These are phyloP conservation scores for Globisporangium megalacanthum DNA, from an alignment of 352 stramenopile species.

Conservation along the genomic window DNA sequence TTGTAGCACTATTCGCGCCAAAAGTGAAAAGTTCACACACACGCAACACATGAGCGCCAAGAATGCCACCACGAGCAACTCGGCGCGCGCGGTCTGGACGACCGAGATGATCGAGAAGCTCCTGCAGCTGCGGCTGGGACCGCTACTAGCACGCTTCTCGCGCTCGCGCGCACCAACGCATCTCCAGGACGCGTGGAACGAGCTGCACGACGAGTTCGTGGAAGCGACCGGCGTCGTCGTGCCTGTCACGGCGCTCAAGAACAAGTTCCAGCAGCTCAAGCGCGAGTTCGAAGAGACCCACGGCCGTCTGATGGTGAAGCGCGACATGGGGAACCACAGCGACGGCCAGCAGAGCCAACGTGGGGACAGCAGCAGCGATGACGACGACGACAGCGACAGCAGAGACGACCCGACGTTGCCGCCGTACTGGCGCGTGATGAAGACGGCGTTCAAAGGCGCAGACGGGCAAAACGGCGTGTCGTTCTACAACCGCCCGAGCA, in stretches of 20 bases:
- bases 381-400: background rate
- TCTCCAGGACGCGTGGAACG: slow-evolving; percentile 11
- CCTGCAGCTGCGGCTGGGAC: slow-evolving; percentile 8
- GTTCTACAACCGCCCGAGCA: background rate
- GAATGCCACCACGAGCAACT: background rate
- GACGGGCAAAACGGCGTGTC: slow-evolving; percentile 2
- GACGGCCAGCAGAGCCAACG: too few species aligned
- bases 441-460: slow-evolving; percentile 2
- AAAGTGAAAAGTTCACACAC: too few species aligned
- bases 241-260: slow-evolving; percentile 10
- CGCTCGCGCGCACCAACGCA: slow-evolving; percentile 1
- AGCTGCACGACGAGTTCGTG: slow-evolving; percentile 11
- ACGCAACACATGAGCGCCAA: background rate
- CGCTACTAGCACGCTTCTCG: slow-evolving; percentile 8
- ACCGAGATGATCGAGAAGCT: slow-evolving; percentile 5
- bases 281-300: slow-evolving; percentile 10
- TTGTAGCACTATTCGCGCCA: too few species aligned
- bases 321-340: too few species aligned
- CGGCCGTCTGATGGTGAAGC: background rate
- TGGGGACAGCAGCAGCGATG: background rate
- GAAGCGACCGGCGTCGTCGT: slow-evolving; percentile 6
- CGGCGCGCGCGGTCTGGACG: slow-evolving; percentile 6
- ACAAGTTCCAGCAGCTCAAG: slow-evolving; percentile 16
- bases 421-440: slow-evolving; percentile 4
- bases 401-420: slow-evolving; percentile 1